Conservation (phyloP, 169 alveolate genomes). For the Cryptosporidium sp. region DNA sequence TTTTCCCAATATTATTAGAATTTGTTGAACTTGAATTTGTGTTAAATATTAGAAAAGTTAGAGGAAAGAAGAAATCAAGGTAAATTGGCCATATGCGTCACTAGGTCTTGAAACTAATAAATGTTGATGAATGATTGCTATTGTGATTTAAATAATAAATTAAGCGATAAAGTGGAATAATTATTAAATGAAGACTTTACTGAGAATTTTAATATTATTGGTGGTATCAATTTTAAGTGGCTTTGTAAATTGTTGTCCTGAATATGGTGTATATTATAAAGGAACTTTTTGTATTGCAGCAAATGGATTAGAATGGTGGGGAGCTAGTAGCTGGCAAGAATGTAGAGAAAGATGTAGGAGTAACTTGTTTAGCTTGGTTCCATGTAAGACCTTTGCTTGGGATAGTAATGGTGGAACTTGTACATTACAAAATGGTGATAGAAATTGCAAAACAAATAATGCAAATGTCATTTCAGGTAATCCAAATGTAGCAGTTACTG, state of each 20-base stretch:
- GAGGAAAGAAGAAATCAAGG: not conserved
- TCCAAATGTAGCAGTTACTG: constrained; percentile 25
- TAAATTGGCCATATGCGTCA: constrained; percentile 1
- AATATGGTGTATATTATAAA: constrained; percentile 26
- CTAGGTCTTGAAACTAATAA: not conserved
- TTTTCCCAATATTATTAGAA: not conserved
- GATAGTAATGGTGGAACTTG: constrained; percentile 68
- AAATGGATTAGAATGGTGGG: constrained; percentile 71
- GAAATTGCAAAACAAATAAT: not conserved
- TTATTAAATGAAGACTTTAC: not conserved
- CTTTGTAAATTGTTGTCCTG: constrained; percentile 13
- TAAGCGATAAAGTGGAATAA: not conserved
- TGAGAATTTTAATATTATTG: not conserved
- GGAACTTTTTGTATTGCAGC: constrained; percentile 18
- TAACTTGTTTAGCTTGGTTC: constrained; percentile 14
- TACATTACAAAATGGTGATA: constrained; percentile 64
- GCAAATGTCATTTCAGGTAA: not conserved
- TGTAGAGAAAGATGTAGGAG: constrained; percentile 71
- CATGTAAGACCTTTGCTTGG: constrained; percentile 45
- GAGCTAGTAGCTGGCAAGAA: constrained; percentile 69
- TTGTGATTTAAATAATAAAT: not conserved
- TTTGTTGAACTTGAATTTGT: not conserved
- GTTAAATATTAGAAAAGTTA: not conserved
- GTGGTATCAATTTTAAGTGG: not conserved
- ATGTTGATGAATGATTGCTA: not conserved